Base-by-base conservation (phyloP, 345 rosid genomes). In the Diplotaxis tenuifolia region DNA sequence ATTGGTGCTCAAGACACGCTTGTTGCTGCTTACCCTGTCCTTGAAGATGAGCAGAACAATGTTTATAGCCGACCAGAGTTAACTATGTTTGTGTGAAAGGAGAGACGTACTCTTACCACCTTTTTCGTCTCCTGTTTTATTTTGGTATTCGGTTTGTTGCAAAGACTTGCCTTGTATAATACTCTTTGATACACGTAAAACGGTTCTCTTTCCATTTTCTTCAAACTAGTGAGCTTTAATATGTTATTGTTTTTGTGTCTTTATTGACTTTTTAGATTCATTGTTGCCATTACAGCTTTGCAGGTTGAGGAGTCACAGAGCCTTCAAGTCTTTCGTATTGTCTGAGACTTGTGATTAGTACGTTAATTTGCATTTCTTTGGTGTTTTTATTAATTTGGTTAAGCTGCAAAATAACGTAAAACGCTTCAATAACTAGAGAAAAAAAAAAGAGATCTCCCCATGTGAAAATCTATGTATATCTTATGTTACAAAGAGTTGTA, bases 1-100 rank as follows among this genome's bases (percentile, higher is more conserved):
- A 92, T 96, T 18, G 99, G 99, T 66, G 32, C 94, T 7, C 98
- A 92, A 72, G 98, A 96, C 70, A 82, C 99, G 4, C 93, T 96
- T 5, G 99, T 96, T 29, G 97, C 99, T 1, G 88, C 99, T 2
- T 92, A 92, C 81, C 99, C 99, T 0, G 70, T 80, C 2, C 83
- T 96, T 55, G 93, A 85, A 6, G 98, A 90, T 53, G 97, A 89
- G 72, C 92, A 87, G 61, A 84, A 58, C 65, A 96, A 96, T 57
- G 70, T 90, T 16, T 90, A 84, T 54, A 89, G 99, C 78, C 83
- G 99, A 82, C 96, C 99, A 1, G 99, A 96, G 93, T 82, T 96
- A 52, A 67, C 82, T 31, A 89, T 92, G 97, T 92, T 96, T 36
- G 66, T 78, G 15, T 78, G 72, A 77, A n/a, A 53, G 27, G 25